Evolutionary conservation across 371 early-diverging fungal genomes (phyloP).

Genomic region (Vairimorpha necatrix): DNA sequence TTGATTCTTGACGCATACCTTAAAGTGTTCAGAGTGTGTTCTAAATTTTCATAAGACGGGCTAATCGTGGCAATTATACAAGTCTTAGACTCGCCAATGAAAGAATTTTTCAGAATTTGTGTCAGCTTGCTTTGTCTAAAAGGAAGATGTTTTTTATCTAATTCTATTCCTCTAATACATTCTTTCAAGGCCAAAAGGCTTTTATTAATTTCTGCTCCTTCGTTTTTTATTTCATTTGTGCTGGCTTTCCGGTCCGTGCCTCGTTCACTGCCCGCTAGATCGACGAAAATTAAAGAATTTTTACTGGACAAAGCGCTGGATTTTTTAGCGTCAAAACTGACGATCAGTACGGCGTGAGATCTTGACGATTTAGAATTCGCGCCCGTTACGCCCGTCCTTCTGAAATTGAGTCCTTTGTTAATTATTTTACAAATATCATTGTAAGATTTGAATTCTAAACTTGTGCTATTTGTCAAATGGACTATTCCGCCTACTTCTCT

Average conservation of each 20-base stretch:
- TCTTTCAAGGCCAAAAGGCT: conserved; percentile 87
- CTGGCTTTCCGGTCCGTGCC: conserved; percentile 90
- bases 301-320: conserved; percentile 3
- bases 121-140: conserved; percentile 92
- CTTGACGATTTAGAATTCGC: conserved; percentile 89
- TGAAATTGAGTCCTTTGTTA: conserved; percentile 71
- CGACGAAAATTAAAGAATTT: conserved; percentile 73
- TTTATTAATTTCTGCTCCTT: conserved; percentile 95
- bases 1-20: conserved; percentile 73
- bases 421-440: conserved; percentile 77
- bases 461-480: conserved; percentile 74
- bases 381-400: conserved; percentile 72
- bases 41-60: conserved; percentile 78
- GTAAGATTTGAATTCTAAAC: conserved; percentile 71
- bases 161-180: conserved; percentile 87
- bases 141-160: conserved; percentile 81
- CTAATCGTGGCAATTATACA: conserved; percentile 93
- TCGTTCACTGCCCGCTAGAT: conserved; percentile 93
- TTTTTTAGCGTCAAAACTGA: conserved; percentile 20
- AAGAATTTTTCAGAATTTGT: conserved; percentile 88
- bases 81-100: conserved; percentile 86
- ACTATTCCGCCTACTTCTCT: conserved; percentile 72
- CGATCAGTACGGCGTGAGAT: conserved; percentile 79
- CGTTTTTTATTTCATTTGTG: conserved; percentile 80
- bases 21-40: conserved; percentile 91